Evolutionary conservation across 2,329 filamentous ascomycete genomes (phyloP), one percentile per base, ranked within the genome.

Genomic region (Phialophora macrospora): DNA sequence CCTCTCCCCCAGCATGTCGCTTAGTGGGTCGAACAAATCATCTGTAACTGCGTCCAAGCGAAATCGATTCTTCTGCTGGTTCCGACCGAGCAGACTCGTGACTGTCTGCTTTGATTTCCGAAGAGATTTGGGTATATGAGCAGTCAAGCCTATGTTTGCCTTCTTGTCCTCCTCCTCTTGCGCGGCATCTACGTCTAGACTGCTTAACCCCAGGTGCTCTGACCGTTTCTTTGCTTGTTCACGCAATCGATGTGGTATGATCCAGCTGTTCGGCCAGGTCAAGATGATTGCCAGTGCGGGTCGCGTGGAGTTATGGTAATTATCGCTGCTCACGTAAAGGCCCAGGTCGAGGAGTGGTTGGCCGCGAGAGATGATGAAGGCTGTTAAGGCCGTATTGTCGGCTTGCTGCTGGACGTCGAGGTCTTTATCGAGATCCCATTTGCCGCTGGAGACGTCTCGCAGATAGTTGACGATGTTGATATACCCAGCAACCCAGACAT

Each of bases 181-280:
- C 55, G 77, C 75, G 4, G 75, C 75, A 73, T 90, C 86, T 38
- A 87, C 82, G 72, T 91, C 90, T 46, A 93, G 80, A 41, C 86
- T 84, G 9, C 87, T 88, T 61, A 94, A 82, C 14, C 88, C 88
- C 2, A 92, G 82, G 72, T 90, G 86, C 63, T 87, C 85, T 9
- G 91, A 93, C 69, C 89, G 85, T 68, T 82, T 78, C 73, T 90
- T 85, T 32, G 93, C 93, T 44, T 87, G 83, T 11, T 87, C 82
- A 57, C 93, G 90, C 61, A 92, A 82, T 63, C 86, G 82, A 0
- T 90, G 88, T 1, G 93, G 93, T 4, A 96, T 83, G 49, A 90
- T 90, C 86, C 95, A 99, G 72, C 93, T 93, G 68, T 93, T 84
- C 20, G 95, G 93, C 83, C 95, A 96, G 48, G 90, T 87, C 46